Evolutionary conservation across 306 rosid species (phyloP).

Genomic region (Spatholobus suberectus): DNA sequence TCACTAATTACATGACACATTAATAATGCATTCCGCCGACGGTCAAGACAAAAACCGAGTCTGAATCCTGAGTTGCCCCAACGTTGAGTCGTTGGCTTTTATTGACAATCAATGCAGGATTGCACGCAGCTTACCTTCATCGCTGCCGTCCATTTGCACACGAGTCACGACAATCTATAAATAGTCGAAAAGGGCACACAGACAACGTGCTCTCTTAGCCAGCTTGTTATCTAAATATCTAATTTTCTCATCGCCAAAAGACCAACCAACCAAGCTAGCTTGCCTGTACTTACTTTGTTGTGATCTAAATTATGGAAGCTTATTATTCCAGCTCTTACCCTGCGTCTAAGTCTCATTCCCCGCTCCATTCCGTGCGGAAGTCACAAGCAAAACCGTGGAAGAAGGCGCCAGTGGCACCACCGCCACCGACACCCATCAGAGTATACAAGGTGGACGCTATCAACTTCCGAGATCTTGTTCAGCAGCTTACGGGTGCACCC

Average conservation of each 20-base stretch:
- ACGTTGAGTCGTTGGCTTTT: constrained; percentile 42
- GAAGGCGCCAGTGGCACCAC: constrained; percentile 67
- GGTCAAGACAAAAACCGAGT: constrained; percentile 52
- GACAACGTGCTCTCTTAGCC: not conserved
- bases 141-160: not conserved
- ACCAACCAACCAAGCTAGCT: not conserved
- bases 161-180: constrained; percentile 43
- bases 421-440: constrained; percentile 55
- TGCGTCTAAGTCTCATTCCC: constrained; percentile 36
- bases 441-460: constrained; percentile 81
- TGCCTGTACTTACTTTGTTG: not conserved
- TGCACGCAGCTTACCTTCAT: not conserved
- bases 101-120: constrained; percentile 32
- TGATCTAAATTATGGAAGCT: constrained; percentile 48
- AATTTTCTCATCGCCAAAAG: not conserved
- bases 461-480: constrained; percentile 76
- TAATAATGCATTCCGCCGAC: constrained; percentile 54
- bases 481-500: constrained; percentile 75
- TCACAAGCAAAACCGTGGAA: constrained; percentile 61
- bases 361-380: constrained; percentile 59
- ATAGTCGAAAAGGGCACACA: constrained; percentile 19
- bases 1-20: constrained; percentile 13
- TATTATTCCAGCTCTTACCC: constrained; percentile 44
- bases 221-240: not conserved
- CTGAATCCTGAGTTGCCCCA: constrained; percentile 40